These are phyloP conservation scores for Penicillium expansum DNA, from an alignment of 2,329 filamentous ascomycete species.

Conservation along the genomic window DNA sequence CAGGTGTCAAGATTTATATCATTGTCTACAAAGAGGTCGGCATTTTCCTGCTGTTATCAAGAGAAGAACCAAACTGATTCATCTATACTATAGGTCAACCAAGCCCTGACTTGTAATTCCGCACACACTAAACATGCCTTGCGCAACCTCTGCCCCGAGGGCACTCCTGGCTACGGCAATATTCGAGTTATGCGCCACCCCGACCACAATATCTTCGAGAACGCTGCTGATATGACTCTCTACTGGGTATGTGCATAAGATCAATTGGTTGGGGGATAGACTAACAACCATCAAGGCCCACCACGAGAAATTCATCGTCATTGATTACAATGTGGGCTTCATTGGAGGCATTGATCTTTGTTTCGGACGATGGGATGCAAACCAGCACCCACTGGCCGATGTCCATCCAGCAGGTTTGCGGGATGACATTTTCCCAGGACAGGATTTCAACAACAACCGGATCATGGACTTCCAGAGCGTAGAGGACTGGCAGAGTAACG, in stretches of 20 bases:
- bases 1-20: constrained; percentile 90
- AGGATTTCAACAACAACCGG: constrained; percentile 97
- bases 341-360: constrained; percentile 93
- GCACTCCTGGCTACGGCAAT: constrained; percentile 78
- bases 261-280: neutral
- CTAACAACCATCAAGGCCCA: constrained; percentile 58
- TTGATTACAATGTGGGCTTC: constrained; percentile 87
- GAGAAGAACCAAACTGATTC: neutral
- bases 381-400: constrained; percentile 81
- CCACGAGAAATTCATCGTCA: constrained; percentile 95
- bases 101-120: constrained; percentile 86
- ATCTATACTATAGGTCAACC: constrained; percentile 52
- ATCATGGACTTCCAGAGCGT: constrained; percentile 95
- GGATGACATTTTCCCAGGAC: constrained; percentile 87
- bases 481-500: constrained; percentile 87
- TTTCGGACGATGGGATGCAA: constrained; percentile 89
- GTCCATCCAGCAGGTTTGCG: constrained; percentile 79
- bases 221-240: constrained; percentile 91
- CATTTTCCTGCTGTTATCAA: neutral
- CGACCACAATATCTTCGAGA: constrained; percentile 92
- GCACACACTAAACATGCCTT: constrained; percentile 87
- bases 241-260: constrained; percentile 63
- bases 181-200: constrained; percentile 88
- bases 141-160: constrained; percentile 74
- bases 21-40: constrained; percentile 81